Percentiles rank a stretch among this genome's conserved stretches.
phyloP scores from a whole-genome alignment of 2,329 filamentous ascomycete species.

The Apiospora pterosperma region DNA sequence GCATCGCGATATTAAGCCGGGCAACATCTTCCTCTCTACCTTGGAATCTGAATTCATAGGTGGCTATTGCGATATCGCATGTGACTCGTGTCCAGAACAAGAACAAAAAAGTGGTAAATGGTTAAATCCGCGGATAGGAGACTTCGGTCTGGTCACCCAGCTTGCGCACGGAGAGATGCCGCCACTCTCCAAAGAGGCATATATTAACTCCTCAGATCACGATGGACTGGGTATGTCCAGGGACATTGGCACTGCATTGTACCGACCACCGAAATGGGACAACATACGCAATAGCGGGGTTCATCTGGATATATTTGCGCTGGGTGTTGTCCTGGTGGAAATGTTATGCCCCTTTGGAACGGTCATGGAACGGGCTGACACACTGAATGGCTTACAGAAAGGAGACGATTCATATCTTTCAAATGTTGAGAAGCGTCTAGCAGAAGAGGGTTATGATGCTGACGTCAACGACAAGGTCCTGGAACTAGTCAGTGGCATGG shows the following conservation, averaged over 20 bases:
- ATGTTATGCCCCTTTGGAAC: constrained; percentile 53
- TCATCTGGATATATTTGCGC: constrained; percentile 57
- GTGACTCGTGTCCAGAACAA: constrained; percentile 14
- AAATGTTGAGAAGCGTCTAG: constrained; percentile 11
- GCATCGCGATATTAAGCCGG: constrained; percentile 65
- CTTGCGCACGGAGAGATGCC: constrained; percentile 32
- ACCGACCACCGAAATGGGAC: constrained; percentile 45
- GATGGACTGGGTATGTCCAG: constrained; percentile 21
- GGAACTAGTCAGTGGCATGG: constrained; percentile 19
- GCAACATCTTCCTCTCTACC: constrained; percentile 61
- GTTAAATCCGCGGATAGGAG: constrained; percentile 59
- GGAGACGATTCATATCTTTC: constrained; percentile 12
- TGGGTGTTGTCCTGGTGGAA: constrained; percentile 60
- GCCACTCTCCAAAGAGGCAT: constrained; percentile 11
- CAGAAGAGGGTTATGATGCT: constrained; percentile 14
- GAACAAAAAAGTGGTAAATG: constrained; percentile 28
- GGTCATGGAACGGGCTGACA: constrained; percentile 42
- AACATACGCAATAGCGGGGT: constrained; percentile 34
- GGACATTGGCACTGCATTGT: constrained; percentile 60
- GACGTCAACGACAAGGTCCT: constrained; percentile 14
- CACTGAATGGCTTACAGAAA: constrained; percentile 21
- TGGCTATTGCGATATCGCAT: constrained; percentile 25
- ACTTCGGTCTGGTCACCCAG: constrained; percentile 63
- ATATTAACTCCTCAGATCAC: not conserved
- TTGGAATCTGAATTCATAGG: constrained; percentile 27